Evolutionary conservation across 1,139 yeast genomes (phyloP), one percentile per base, ranked within the genome.

Genomic region (Suhomyces maxii): DNA sequence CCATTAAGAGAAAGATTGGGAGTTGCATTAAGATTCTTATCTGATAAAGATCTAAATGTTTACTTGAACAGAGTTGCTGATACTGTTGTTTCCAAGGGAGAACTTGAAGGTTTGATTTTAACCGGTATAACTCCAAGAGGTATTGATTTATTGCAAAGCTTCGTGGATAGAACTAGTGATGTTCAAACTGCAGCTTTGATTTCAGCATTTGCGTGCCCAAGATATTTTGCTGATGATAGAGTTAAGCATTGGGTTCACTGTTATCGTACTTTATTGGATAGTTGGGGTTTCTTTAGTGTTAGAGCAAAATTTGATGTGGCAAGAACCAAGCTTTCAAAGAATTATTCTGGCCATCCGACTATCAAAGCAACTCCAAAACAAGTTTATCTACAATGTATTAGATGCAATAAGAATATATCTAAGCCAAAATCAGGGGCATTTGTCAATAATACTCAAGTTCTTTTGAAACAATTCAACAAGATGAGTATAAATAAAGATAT

Each of bases 61-160:
- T 87, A 89, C 61, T 69, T 91, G 55, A 81, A 82, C 49, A 68
- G 88, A 40, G 75, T 91, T 1, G 83, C 95, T 0, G 84, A 84
- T 25, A 75, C 83, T 2, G 96, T 88, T 2, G 84, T 88, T 11
- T 66, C 70, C 3, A 76, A 80, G 47, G 99, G 99, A 7, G 96
- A 91, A 54, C 70, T 93, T 26, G 99, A 93, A 65, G 98, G 98
- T 0, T 73, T 93, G 37, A 83, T 90, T 26, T 68, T 93, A 42
- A 91, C 98, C 0, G 99, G 99, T 26, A 78, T 93, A 23, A 90
- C 97, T 0, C 89, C 90, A 0, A 72, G 80, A 47, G 95, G 96
- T 0, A 80, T 89, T 26, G 89, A 89, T 60, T 73, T 93, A 41
- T 65, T 93, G 33, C 97, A 91, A 63, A 81, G 90, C 2, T 93